Evolutionary conservation across 257 asterid genomes (phyloP), one percentile per base, ranked within the genome.

Genomic region (Penstemon barbatus): DNA sequence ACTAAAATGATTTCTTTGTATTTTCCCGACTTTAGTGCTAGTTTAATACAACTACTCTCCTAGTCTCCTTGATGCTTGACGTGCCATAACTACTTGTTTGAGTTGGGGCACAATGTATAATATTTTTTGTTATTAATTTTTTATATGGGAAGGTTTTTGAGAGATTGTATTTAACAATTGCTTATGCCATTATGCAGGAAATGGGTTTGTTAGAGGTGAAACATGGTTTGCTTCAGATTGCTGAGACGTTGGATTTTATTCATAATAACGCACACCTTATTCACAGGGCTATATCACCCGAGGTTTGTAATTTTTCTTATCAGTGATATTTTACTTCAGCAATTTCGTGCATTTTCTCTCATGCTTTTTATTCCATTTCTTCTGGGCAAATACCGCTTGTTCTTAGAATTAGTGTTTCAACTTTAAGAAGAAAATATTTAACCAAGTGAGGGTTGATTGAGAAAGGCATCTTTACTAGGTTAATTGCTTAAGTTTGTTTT

Each of bases 171-270:
- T 11, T 53, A 18, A 49, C 69, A 36, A 69, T 65, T 71, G 4
- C 40, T 60, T 58, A 38, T 50, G 55, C 39, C 57, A 50, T 61
- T 7, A 9, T 85, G 82, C 87, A 93, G 99, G 97, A 88, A 75
- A 94, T 94, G 99, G 97, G 97, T 55, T 65, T 94, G 65, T 70
- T 94, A 83, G 99, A 94, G 87, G 92, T 94, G 76, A 94, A 94
- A 85, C 99, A 94, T 68, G 99, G 99, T 25, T 78, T 94, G 62
- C 93, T 94, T 70, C 99, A 94, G 84, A 83, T 91, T 77, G 95
- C 97, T 0, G 99, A 94, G 84, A 91, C 99, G 62, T 82, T 94
- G 87, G 96, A 87, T 81, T 94, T 94, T 79, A 90, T 94, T 60
- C 99, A 94, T 71, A 89, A 84, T 84, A 94, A 94, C 81, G 99